Conservation (phyloP, 1,284 basidiomycete genomes). For the Austroboletus rostrupii region DNA sequence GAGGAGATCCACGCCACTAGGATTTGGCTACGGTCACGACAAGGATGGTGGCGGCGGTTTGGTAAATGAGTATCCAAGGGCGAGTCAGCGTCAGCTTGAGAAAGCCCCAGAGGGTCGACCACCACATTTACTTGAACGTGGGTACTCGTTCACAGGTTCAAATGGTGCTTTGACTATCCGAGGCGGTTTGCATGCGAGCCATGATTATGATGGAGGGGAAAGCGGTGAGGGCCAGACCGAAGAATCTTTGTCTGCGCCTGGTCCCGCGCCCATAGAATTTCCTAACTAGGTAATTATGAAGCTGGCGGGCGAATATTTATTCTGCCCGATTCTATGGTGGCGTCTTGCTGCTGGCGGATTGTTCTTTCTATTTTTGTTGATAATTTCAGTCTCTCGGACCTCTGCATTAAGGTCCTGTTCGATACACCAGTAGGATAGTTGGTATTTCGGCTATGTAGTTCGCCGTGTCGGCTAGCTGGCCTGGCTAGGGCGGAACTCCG, state of each 20-base stretch:
- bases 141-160: conserved; percentile 12
- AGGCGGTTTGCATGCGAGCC: conserved; percentile 9
- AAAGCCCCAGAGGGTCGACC: conserved; percentile 61
- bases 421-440: too few relatives aligned
- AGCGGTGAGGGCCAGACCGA: conserved; percentile 6
- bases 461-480: too few relatives aligned
- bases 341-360: too few relatives aligned
- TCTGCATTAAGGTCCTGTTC: too few relatives aligned
- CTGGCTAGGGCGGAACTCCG: too few relatives aligned
- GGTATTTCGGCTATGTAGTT: too few relatives aligned
- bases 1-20: conserved; percentile 29
- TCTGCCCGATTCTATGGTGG: neutral
- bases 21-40: conserved; percentile 8
- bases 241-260: conserved; percentile 22
- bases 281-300: conserved; percentile 33
- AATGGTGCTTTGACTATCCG: conserved; percentile 20
- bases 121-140: conserved; percentile 33
- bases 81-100: conserved; percentile 62
- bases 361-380: too few relatives aligned
- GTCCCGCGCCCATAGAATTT: conserved; percentile 41
- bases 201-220: conserved; percentile 11
- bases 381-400: too few relatives aligned
- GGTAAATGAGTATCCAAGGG: conserved; percentile 37
- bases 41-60: conserved; percentile 12
- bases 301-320: neutral